Evolutionary conservation across 2,329 filamentous ascomycete species (phyloP).

Genomic region (Beauveria sp.): DNA sequence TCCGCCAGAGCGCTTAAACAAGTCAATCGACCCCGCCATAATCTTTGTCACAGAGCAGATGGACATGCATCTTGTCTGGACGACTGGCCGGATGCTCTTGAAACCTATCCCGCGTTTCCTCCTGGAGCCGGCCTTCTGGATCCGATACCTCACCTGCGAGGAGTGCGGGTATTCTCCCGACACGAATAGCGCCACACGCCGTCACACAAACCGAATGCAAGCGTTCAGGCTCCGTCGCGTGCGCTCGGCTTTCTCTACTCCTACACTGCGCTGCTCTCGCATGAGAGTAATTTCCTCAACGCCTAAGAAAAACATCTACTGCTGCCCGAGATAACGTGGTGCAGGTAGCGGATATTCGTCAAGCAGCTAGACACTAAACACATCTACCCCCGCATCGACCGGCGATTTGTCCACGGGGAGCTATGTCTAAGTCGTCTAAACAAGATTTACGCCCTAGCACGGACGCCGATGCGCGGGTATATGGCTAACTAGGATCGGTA

Average conservation of each 20-base stretch:
- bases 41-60: too few relatives aligned
- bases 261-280: constrained; percentile 25
- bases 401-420: neutral
- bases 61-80: too few relatives aligned
- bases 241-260: constrained; percentile 24
- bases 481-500: neutral
- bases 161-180: neutral
- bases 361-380: neutral
- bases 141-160: neutral
- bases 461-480: neutral
- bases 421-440: neutral
- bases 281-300: constrained; percentile 30
- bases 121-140: constrained; percentile 17
- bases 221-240: neutral
- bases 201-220: neutral
- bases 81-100: too few relatives aligned
- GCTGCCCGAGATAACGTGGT: neutral
- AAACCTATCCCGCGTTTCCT: constrained; percentile 30
- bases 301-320: constrained; percentile 15
- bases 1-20: neutral
- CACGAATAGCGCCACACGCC: neutral
- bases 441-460: neutral
- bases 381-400: neutral
- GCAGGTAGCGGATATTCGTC: neutral
- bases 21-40: neutral